phyloP scores from a whole-genome alignment of 1,139 yeast genomes.

The Diutina sp. region DNA sequence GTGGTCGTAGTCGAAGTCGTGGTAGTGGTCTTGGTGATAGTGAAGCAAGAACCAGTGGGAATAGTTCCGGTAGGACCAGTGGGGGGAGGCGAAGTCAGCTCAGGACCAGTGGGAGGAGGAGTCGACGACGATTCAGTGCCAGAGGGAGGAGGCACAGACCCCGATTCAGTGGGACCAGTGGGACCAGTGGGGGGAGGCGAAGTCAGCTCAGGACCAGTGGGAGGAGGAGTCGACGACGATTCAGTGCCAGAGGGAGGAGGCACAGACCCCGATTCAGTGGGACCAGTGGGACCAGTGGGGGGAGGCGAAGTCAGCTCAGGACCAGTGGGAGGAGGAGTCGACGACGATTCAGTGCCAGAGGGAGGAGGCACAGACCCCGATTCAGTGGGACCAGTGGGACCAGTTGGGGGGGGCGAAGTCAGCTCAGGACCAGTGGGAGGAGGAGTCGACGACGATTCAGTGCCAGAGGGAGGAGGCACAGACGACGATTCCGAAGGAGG shows the following conservation, averaged over 20 bases:
- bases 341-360: not conserved
- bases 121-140: not conserved
- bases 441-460: not conserved
- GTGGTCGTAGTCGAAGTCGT: not conserved
- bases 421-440: not conserved
- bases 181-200: not conserved
- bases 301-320: not conserved
- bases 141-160: not conserved
- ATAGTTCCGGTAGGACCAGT: not conserved
- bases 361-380: not conserved
- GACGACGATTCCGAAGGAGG: not conserved
- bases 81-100: not conserved
- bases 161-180: not conserved
- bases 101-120: not conserved
- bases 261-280: not conserved
- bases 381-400: not conserved
- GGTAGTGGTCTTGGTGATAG: not conserved
- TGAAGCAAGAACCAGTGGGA: not conserved
- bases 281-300: not conserved
- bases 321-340: not conserved
- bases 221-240: not conserved
- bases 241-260: not conserved
- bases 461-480: not conserved
- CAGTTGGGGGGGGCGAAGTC: no score
- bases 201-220: no score